Base-by-base conservation (phyloP, 2,329 filamentous ascomycete genomes). In the Venturia carpophila region DNA sequence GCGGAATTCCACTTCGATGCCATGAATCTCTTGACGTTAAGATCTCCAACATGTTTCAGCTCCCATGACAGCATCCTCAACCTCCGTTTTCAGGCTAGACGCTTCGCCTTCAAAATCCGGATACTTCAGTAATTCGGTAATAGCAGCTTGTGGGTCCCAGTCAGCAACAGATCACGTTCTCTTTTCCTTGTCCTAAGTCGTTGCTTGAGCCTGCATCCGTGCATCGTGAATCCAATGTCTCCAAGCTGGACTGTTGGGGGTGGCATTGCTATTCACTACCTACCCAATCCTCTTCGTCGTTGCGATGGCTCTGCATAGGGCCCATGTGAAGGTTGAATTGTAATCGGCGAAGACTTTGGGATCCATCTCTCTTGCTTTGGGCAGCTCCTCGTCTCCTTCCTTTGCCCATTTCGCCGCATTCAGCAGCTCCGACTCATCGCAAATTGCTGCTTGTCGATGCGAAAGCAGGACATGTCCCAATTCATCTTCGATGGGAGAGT, bases 221-320 rank as follows among this genome's bases (percentile, higher is more conserved):
- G 78, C 78, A 43, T 72, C 72, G 3, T 65, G 60, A 6, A 80
- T 69, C 78, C 78, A 80, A 1, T 74, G 69, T 5, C 69, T 68
- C 78, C 78, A 80, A 1, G 74, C 74, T 5, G 62, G 62, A 0
- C 77, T 79, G n/a, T 74, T 69, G 0, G 78, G 79, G 4, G 76
- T 77, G 5, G 76, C 75, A 10, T 74, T 71, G n/a, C 73, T 75
- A 52, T 71, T 69, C 24, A 69, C 68, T 4, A 80, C 75, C 79
- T 80, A 82, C 2, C 72, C 71, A 0, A 70, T 76, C 21, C 71
- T 74, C 62, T 79, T 78, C 3, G 77, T 78, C 15, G 80, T 73
- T 0, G 79, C 72, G 37, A 82, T 79, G 0, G 76, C 76, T 68
- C 78, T 80, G 77, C 78, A 82, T 0, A 82, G 70, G 0, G 79